A percentile compares a stretch with the other conserved stretches of the same genome.
These are phyloP conservation scores for Emiliania huxleyi DNA, from an alignment of 78 protist species.

Conservation along the genomic window DNA sequence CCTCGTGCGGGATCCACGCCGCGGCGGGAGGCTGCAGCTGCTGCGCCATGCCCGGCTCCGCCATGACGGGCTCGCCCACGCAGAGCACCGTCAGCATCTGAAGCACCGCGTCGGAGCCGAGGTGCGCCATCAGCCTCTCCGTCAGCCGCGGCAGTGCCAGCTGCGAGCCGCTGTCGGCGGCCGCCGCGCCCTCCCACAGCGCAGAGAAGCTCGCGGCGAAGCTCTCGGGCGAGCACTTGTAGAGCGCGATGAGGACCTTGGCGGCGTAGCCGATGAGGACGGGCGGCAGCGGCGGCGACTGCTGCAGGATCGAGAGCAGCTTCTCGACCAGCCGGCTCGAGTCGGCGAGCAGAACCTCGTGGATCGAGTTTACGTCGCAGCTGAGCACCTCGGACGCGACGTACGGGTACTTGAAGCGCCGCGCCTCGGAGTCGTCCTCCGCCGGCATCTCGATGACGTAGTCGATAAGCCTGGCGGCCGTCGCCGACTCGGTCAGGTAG, in stretches of 20 bases:
- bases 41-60: background rate
- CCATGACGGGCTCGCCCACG: background rate
- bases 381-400: background rate
- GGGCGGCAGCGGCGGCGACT: background rate
- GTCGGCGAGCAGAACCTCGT: background rate
- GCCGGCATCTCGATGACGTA: background rate
- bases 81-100: constrained; percentile 6
- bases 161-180: background rate
- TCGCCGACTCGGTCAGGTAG: background rate
- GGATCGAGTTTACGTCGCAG: background rate
- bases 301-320: background rate
- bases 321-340: background rate
- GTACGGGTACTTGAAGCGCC: background rate
- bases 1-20: background rate
- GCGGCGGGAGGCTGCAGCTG: background rate
- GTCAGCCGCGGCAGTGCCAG: background rate
- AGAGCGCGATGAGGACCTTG: background rate
- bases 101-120: background rate
- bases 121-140: background rate
- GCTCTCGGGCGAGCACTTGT: background rate
- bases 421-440: background rate
- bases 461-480: background rate
- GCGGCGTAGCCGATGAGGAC: background rate
- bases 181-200: background rate
- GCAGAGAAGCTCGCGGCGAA: background rate